Evolutionary conservation across 176 grass and related monocot species (phyloP).

Genomic region (Pontederia crassipes): DNA sequence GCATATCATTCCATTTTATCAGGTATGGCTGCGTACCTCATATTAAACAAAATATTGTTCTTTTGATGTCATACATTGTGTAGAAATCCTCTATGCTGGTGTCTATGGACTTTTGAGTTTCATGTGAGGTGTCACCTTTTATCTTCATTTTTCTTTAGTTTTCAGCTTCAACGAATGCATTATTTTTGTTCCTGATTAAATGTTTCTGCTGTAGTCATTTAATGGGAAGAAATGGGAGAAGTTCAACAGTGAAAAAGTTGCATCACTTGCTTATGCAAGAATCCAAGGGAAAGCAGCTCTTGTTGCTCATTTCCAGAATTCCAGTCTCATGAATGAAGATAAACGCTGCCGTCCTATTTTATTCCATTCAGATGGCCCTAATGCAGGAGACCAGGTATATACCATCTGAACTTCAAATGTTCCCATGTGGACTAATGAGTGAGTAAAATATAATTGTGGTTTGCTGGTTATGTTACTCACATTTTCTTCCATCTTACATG

Average conservation of each 20-base stretch:
- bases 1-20: slow-evolving; percentile 80
- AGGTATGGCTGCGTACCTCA: slow-evolving; percentile 33
- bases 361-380: slow-evolving; percentile 84
- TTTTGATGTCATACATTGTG: neutral
- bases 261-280: slow-evolving; percentile 82
- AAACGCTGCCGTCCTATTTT: slow-evolving; percentile 85
- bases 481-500: too few relatives aligned
- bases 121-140: too few relatives aligned
- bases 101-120: too few relatives aligned
- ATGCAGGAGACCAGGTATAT: slow-evolving; percentile 71
- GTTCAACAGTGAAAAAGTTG: slow-evolving; percentile 95
- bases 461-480: too few relatives aligned
- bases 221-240: slow-evolving; percentile 94
- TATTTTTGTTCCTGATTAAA: neutral
- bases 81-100: neutral
- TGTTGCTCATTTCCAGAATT: slow-evolving; percentile 88
- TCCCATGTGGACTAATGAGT: too few relatives aligned
- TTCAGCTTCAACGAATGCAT: neutral
- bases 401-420: too few relatives aligned
- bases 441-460: too few relatives aligned
- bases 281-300: slow-evolving; percentile 84
- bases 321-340: slow-evolving; percentile 95
- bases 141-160: neutral
- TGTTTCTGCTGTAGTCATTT: slow-evolving; percentile 51
- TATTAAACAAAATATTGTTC: slow-evolving; percentile 5